Evolutionary conservation across 768 basidiomycete species (phyloP), one percentile per base, ranked within the genome.

Genomic region (Mycena alexandri): DNA sequence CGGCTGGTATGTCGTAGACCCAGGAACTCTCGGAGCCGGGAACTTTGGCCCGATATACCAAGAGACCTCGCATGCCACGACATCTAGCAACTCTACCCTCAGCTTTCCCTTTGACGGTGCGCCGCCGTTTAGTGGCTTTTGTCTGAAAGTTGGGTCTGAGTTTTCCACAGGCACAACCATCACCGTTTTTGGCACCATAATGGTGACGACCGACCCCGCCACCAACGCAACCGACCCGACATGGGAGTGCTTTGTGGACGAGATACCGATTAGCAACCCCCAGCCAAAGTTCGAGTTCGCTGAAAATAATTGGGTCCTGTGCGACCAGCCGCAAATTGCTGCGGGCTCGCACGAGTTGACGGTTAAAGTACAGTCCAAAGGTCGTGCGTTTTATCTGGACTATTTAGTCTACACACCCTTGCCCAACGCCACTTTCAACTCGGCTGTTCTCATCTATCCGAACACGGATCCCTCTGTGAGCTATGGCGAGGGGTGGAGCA

Each of bases 281-380:
- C 25, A 71, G 9, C 68, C 76, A 11, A 63, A 47, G 29, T 75
- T 75, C 56, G 43, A 42, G 16, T 68, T 59, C 24, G 17, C 55
- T 5, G 78, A 81, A 46, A 80, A 78, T 55, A 80, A 79, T 67
- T 79, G 77, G 77, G 3, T 38, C 4, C 68, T 81, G n/a, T 81
- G 80, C 58, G 65, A 61, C 2, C 65, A 64, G 17, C 43, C 67
- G 14, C 61, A 66, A 44, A 57, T 79, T 4, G 21, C 63, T 12
- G 69, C 75, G 41, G 72, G 71, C 5, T 43, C 71, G 13, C 80
- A 81, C 47, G 67, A 58, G 3, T 52, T 80, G 14, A 78, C 70
- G 4, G 62, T 80, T 36, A 73, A 75, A n/a, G 75, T 74, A n/a
- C 71, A 68, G n/a, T 75, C 75, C 36, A 61, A 62, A 13, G 75